Evolutionary conservation across 1,284 basidiomycete genomes (phyloP), one percentile per base, ranked within the genome.

Genomic region (Puccinia polysora): DNA sequence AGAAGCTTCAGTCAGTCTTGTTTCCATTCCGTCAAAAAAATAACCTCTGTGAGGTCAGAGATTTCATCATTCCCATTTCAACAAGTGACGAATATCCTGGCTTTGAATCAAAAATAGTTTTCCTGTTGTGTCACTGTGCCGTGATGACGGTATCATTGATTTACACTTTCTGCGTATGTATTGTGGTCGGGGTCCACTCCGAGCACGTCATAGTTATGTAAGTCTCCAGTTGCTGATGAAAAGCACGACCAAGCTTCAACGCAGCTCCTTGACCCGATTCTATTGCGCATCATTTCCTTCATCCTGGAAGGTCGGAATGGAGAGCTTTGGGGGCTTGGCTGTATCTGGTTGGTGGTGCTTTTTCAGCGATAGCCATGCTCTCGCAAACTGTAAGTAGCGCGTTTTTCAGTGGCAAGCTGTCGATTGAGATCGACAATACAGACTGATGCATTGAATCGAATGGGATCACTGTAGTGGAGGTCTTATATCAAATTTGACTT

Each of bases 301-400:
- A n/a, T n/a, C 43, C 10, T 18, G 30, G 38, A 36, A 68, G 65
- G 55, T 56, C 65, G 25, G 50, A 58, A 28, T 68, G 65, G 65
- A 56, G 65, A 47, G 50, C 65, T 30, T 32, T 68, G 10, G 65
- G 65, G 1, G 36, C 65, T 55, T 68, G 65, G 65, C 25, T 68
- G 28, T 68, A 58, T 36, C 38, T 68, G 32, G 65, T 68, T 14
- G 53, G 65, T 15, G 65, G 65, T 6, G 65, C 43, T 3, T 68
- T 68, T 68, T 68, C 65, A 49, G 65, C 65, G 4, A 68, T 58
- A 15, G 65, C 65, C 2, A 68, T 68, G 65, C 25, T 68, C 2
- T 68, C 55, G 12, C 65, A 68, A 58, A 58, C 53, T 58, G 65
- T 68, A 68, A 20, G 65, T 68, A 12, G 28, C 45, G 12, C 3